Base-by-base conservation (phyloP, 164 flowering plant genomes). In the Magnolia officinalis region DNA sequence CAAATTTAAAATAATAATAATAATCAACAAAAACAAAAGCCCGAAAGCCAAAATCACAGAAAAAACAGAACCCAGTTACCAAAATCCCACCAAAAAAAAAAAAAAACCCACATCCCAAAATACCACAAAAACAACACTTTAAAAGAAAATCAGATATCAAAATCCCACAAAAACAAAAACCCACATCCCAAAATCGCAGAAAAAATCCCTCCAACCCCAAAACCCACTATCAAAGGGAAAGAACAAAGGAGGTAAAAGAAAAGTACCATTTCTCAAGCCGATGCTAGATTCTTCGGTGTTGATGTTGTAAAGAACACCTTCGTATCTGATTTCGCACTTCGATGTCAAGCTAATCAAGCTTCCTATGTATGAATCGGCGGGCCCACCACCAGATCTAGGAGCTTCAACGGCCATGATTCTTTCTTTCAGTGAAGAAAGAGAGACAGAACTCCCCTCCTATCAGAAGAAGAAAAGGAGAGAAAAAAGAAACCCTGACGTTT, bases 331-430 rank as follows among this genome's bases (percentile, higher is more conserved):
- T 84, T 91, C 96, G 63, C 86, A 87, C 87, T 91, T 93, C 9
- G 97, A 92, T 49, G 96, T 95, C 87, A 95, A 88, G 81, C 97
- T 95, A 45, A 95, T 95, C 89, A 95, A 86, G 82, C 97, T 90
- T 13, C 98, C 98, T 78, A 95, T 87, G 88, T 95, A 93, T 8
- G 98, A 86, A 81, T 94, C 97, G 50, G 97, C 96, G 49, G 91
- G 74, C 14, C 91, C 83, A 21, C 85, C 65, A 10, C 70, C 20
- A 67, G 84, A 87, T 84, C 90, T 84, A 59, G 89, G 81, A 37
- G 84, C 82, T 63, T 89, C 94, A 37, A 87, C 80, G 20, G 92
- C 91, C 96, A 89, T 89, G 59, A 70, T 52, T 72, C 20, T 80
- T 75, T 1, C 65, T 23, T 50, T 65, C 71, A 75, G 26, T 31